A percentile compares a stretch with the other conserved stretches of the same genome.
Evolutionary conservation across 2,329 filamentous ascomycete species (phyloP).

Genomic region (Colletotrichum truncatum): DNA sequence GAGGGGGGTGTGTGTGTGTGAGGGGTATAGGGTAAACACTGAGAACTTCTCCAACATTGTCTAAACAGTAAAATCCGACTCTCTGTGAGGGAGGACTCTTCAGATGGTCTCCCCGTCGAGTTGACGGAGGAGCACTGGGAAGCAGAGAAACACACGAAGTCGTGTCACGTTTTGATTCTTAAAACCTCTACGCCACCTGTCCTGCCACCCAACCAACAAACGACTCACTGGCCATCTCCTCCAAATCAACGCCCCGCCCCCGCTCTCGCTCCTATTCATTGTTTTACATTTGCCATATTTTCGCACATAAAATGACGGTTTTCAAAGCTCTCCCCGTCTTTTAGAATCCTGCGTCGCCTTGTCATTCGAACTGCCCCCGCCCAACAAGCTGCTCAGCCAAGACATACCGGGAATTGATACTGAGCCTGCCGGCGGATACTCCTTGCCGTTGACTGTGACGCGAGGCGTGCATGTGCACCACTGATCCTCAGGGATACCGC

Average conservation of each 20-base stretch:
- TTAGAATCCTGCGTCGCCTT: conserved; percentile 24
- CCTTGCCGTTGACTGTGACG: conserved; percentile 52
- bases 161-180: too few species aligned
- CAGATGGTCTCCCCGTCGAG: too few species aligned
- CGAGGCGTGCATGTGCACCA: conserved; percentile 59
- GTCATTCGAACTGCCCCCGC: conserved; percentile 23
- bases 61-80: too few species aligned
- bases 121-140: too few species aligned
- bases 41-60: conserved; percentile 1
- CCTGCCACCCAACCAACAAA: too few species aligned
- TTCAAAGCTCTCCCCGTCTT: conserved; percentile 12
- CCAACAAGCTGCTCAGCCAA: conserved; percentile 40
- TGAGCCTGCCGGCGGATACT: conserved; percentile 55
- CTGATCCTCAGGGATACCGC: conserved; percentile 51
- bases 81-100: too few species aligned
- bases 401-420: conserved; percentile 48
- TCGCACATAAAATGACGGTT: background rate
- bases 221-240: too few species aligned
- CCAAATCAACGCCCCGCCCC: conserved; percentile 5
- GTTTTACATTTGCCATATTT: background rate
- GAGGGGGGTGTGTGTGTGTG: too few species aligned
- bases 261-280: too few species aligned
- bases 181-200: background rate
- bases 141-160: too few species aligned
- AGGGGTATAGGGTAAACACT: conserved; percentile 2